Evolutionary conservation across 805 yeast genomes (phyloP), one percentile per base, ranked within the genome.

Genomic region (Soucietia sequanensis): DNA sequence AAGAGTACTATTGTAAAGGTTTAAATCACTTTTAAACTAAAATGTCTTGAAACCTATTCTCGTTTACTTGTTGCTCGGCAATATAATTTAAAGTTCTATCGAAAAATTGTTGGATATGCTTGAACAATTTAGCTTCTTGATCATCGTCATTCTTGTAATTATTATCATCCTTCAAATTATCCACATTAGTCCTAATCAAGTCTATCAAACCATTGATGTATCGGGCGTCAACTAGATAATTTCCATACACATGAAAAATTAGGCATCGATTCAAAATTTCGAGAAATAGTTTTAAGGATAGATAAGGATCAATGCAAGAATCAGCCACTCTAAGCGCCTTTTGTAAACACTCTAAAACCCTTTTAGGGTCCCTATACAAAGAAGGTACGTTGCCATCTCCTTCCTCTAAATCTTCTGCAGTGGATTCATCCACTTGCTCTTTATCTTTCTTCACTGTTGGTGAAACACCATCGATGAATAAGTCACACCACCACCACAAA

Each of bases 301-400:
- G 82, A 41, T 61, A 65, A 6, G 72, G 72, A 53, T 91, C 98
- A 81, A 90, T 81, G 38, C 93, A 85, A n/a, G 93, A 84, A 56
- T 93, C 98, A 0, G 97, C 96, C 6, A 88, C 87, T 29, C 97
- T 70, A 12, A 91, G 59, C 1, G 97, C 79, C 47, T 91, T 79
- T 58, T 89, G 96, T 29, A 91, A 70, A 56, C 96, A 89, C 53
- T 93, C 98, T 52, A 91, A 65, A 1, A 91, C 96, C 23, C 95
- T 70, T 51, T 86, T 86, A 23, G 68, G 70, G 45, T 73, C 79
- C 18, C 58, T 47, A 38, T 58, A 63, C n/a, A 60, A 50, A 15
- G 10, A 18, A 5, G 30, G 21, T n/a, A 35, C 41, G 5, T 47
- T 43, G 11, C 29, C 34, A 25, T 39, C 31, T 25, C 34, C 41